phyloP scores from a whole-genome alignment of 2,329 filamentous ascomycete species.

The Colletotrichum trifolii region DNA sequence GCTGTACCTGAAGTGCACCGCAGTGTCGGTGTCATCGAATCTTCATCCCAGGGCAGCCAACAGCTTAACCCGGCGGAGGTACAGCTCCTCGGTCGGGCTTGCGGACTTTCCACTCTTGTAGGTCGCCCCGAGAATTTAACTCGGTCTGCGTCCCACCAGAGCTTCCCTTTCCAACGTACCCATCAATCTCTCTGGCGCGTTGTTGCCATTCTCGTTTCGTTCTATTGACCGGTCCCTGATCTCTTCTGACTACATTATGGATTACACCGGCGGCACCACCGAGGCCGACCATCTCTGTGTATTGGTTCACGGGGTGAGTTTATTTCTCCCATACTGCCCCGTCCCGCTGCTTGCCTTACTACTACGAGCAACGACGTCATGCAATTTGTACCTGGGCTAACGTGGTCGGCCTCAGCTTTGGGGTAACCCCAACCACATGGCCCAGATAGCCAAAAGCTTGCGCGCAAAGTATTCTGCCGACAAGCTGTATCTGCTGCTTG shows the following conservation, averaged over 20 bases:
- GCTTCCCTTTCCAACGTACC: conserved; percentile 15
- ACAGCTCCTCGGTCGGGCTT: conserved; percentile 27
- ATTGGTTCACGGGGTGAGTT: conserved; percentile 78
- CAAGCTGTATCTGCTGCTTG: conserved; percentile 75
- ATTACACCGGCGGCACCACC: conserved; percentile 61
- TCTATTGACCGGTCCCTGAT: conserved; percentile 50
- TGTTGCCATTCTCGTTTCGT: conserved; percentile 45
- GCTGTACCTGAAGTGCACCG: background rate
- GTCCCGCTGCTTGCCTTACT: conserved; percentile 14
- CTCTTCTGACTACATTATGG: conserved; percentile 48
- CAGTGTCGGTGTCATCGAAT: conserved; percentile 30
- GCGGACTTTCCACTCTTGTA: conserved; percentile 31
- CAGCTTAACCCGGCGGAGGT: conserved; percentile 1
- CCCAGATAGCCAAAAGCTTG: conserved; percentile 73
- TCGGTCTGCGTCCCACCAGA: conserved; percentile 31
- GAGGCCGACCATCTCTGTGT: conserved; percentile 79
- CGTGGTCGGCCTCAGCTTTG: conserved; percentile 66
- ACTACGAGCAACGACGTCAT: conserved; percentile 31
- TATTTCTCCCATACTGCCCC: conserved; percentile 6
- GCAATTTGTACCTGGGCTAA: conserved; percentile 40
- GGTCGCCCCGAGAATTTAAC: conserved; percentile 36
- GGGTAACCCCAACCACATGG: conserved; percentile 82
- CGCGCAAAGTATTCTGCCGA: conserved; percentile 70
- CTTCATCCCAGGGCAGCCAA: background rate
- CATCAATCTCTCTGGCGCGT: conserved; percentile 7